Conservation (phyloP, 1,284 basidiomycete species). For the Sanghuangporus baumii region DNA sequence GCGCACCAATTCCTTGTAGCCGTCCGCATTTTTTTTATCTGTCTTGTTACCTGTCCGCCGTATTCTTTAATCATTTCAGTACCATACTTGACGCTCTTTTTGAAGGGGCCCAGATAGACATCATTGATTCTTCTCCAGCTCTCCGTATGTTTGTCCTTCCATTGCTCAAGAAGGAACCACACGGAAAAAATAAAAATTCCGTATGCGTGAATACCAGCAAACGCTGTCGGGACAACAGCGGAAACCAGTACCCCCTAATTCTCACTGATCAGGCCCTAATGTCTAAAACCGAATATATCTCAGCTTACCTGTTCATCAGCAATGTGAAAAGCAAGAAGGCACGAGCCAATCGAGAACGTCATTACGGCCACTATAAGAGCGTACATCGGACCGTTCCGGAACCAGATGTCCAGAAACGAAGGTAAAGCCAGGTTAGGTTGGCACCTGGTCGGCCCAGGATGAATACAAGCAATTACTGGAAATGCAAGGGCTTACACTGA, state of each 20-base stretch:
- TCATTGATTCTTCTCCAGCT: background rate
- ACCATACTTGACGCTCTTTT: too few species aligned
- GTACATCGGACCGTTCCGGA: slow-evolving; percentile 4
- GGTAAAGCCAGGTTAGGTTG: background rate
- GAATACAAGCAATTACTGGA: background rate
- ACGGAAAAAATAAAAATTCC: background rate
- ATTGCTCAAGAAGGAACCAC: background rate
- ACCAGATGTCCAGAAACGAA: background rate
- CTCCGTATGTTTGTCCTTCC: background rate
- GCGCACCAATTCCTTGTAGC: too few species aligned
- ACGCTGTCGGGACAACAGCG: background rate
- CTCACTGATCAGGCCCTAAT: background rate
- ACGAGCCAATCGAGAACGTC: background rate
- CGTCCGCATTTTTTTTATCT: too few species aligned
- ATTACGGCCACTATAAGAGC: background rate
- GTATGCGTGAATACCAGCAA: background rate
- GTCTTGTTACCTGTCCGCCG: too few species aligned
- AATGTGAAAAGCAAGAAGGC: background rate
- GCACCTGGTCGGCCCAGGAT: background rate
- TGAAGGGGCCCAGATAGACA: too few species aligned
- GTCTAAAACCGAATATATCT: background rate
- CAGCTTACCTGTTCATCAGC: background rate
- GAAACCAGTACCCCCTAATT: background rate
- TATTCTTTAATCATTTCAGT: too few species aligned
- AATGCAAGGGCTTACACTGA: background rate